phyloP scores from a whole-genome alignment of 2,329 filamentous ascomycete genomes.

The Iodosphaeria phyllophila region DNA sequence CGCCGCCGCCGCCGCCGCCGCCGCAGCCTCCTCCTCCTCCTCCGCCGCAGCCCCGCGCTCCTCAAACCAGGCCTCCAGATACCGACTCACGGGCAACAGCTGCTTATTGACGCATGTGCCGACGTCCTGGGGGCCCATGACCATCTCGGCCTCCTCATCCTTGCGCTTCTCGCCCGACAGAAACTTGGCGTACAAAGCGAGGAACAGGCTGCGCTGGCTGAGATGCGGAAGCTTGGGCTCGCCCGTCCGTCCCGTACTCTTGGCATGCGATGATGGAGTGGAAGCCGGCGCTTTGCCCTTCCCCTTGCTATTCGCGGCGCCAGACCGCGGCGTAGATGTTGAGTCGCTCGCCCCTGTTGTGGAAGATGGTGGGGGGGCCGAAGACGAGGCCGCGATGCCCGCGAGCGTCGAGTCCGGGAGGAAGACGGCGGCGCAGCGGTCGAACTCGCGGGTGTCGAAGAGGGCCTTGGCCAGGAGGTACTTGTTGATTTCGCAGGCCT shows the following conservation, averaged over 20 bases:
- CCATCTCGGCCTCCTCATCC: conserved; percentile 93
- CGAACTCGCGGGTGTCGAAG: conserved; percentile 89
- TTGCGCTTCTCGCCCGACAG: conserved; percentile 90
- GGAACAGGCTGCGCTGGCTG: conserved; percentile 82
- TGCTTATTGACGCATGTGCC: conserved; percentile 76
- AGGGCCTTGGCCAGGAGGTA: conserved; percentile 85
- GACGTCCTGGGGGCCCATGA: conserved; percentile 80
- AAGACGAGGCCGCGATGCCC: conserved; percentile 29
- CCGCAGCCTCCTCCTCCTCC: too few relatives aligned
- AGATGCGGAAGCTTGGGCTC: conserved; percentile 29
- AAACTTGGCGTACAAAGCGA: conserved; percentile 83
- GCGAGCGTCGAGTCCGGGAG: conserved; percentile 64
- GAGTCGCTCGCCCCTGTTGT: too few relatives aligned
- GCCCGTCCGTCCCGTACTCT: conserved; percentile 6
- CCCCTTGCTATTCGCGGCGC: too few relatives aligned
- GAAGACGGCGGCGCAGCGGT: conserved; percentile 81
- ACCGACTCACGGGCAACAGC: conserved; percentile 53
- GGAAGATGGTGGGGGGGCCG: too few relatives aligned
- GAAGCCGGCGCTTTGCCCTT: conserved; percentile 40
- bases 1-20: too few relatives aligned
- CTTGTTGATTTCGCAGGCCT: conserved; percentile 61
- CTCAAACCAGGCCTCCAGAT: conserved; percentile 65
- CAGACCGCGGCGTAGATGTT: too few relatives aligned
- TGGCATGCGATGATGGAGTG: too few relatives aligned
- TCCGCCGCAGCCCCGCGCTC: conserved; percentile 38